Percentiles rank a stretch among this genome's conserved stretches.
Conservation (phyloP, 2,329 filamentous ascomycete species). For the Fonsecaea monophora region DNA sequence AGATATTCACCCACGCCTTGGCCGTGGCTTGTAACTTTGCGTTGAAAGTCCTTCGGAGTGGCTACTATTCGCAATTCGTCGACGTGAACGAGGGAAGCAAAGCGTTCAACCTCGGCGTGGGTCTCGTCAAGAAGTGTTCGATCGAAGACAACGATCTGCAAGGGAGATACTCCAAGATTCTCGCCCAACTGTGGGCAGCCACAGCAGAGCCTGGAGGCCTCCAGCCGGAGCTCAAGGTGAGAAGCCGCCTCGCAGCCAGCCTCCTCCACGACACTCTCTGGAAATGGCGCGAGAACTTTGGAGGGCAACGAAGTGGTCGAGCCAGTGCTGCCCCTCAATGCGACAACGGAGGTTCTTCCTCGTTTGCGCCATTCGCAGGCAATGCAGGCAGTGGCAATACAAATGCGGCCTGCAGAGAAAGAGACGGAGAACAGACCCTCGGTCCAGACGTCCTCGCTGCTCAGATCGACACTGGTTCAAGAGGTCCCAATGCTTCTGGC, state of each 20-base stretch:
- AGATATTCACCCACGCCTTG: conserved; percentile 69
- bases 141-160: conserved; percentile 68
- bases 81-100: conserved; percentile 15
- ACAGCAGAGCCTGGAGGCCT: conserved; percentile 43
- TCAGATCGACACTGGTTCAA: background rate
- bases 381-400: background rate
- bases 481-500: too few species aligned
- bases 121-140: conserved; percentile 62
- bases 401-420: background rate
- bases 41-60: conserved; percentile 61
- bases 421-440: background rate
- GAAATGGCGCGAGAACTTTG: conserved; percentile 70
- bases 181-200: conserved; percentile 68
- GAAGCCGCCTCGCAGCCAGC: conserved; percentile 38
- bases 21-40: conserved; percentile 65
- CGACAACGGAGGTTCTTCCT: background rate
- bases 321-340: background rate
- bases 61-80: conserved; percentile 7
- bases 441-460: background rate
- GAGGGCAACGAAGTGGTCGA: conserved; percentile 40
- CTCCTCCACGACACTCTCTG: conserved; percentile 69
- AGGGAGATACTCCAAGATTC: conserved; percentile 68
- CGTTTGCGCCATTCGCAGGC: background rate
- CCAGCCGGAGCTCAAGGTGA: conserved; percentile 34
- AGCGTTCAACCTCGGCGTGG: conserved; percentile 13